phyloP scores from a whole-genome alignment of 2,329 filamentous ascomycete species.

The Macrophomina pseudophaseolina region DNA sequence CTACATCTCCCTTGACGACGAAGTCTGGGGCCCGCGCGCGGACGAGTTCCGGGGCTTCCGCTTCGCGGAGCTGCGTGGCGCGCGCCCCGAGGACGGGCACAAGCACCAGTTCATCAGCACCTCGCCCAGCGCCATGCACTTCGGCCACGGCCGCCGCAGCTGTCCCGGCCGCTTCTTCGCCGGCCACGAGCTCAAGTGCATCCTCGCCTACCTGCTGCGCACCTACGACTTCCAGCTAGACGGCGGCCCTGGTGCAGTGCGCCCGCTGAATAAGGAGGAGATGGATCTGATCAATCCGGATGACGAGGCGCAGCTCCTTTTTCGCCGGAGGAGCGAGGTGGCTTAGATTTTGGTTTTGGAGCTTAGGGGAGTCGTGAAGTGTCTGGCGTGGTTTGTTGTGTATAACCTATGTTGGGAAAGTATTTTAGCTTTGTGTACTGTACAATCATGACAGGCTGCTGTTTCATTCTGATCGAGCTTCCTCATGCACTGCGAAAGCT shows the following conservation, averaged over 20 bases:
- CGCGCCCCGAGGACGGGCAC: constrained; percentile 4
- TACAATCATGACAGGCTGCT: too few species aligned
- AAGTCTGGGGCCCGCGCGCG: constrained; percentile 17
- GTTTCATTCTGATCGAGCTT: too few species aligned
- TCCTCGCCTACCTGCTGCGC: constrained; percentile 35
- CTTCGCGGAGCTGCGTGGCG: constrained; percentile 24
- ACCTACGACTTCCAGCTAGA: constrained; percentile 32
- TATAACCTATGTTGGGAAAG: too few species aligned
- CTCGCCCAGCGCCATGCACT: constrained; percentile 33
- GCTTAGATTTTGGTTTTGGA: too few species aligned
- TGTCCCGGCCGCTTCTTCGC: constrained; percentile 43
- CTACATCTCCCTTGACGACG: constrained; percentile 4
- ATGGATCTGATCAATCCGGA: constrained; percentile 1
- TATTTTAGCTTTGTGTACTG: too few species aligned
- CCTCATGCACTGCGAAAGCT: too few species aligned
- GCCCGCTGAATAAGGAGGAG: neutral
- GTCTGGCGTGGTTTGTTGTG: too few species aligned
- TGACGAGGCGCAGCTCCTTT: neutral
- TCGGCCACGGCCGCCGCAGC: constrained; percentile 40
- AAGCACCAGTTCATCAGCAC: constrained; percentile 33
- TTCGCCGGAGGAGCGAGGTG: neutral
- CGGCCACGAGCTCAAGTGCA: constrained; percentile 41
- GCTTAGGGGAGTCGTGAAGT: too few species aligned
- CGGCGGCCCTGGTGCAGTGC: neutral
- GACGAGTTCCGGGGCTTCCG: constrained; percentile 28